Conservation (phyloP, 352 stramenopile genomes). For the Blastocystis sp. region DNA sequence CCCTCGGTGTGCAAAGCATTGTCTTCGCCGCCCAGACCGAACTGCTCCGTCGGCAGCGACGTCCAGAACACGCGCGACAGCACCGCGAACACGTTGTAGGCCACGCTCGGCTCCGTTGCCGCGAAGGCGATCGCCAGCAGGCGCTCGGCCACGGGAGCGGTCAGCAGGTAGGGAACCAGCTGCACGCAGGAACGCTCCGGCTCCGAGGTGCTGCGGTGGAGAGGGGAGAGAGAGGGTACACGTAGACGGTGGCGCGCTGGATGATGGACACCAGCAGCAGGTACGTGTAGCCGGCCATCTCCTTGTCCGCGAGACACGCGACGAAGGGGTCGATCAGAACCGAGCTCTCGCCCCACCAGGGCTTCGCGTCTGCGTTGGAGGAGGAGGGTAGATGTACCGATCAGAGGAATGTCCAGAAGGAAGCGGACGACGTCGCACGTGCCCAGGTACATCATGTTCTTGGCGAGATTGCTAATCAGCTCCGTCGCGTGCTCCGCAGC, state of each 20-base stretch:
- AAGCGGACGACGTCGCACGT: slow-evolving; percentile 41
- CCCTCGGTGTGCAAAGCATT: slow-evolving; percentile 40
- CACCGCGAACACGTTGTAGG: slow-evolving; percentile 16
- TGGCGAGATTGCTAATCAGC: background rate
- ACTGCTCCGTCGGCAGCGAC: slow-evolving; percentile 43
- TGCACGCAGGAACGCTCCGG: background rate
- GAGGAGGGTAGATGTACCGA: background rate
- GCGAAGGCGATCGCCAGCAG: slow-evolving; percentile 30
- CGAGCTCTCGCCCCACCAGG: slow-evolving; percentile 35
- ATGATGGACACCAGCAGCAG: slow-evolving; percentile 36
- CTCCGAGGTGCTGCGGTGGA: background rate
- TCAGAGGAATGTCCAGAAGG: slow-evolving; percentile 42
- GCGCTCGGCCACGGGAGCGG: background rate
- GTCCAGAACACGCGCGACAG: slow-evolving; percentile 52
- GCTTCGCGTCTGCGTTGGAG: background rate
- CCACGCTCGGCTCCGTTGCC: slow-evolving; percentile 1
- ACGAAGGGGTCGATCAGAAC: slow-evolving; percentile 26
- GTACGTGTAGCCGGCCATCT: slow-evolving; percentile 13
- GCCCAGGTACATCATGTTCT: slow-evolving; percentile 38
- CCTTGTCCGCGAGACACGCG: background rate
- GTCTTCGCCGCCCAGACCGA: slow-evolving; percentile 50
- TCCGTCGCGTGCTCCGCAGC: background rate
- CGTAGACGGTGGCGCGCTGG: slow-evolving; percentile 49
- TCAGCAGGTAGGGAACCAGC: slow-evolving; percentile 43
- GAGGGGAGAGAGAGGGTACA: background rate